These are phyloP conservation scores for Luffa acutangula DNA, from an alignment of 306 rosid species.

Conservation along the genomic window DNA sequence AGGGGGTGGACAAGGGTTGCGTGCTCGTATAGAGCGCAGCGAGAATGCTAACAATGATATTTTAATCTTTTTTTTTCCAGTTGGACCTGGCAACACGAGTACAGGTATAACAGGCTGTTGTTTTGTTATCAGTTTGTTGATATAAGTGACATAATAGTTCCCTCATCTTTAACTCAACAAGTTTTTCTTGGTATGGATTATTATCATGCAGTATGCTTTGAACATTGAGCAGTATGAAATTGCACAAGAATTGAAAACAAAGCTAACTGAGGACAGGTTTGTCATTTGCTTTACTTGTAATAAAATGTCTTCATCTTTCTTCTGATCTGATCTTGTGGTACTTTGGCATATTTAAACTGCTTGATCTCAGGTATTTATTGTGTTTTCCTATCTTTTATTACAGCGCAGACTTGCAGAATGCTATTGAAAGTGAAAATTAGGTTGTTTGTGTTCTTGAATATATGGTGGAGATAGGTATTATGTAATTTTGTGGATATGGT, in stretches of 20 bases:
- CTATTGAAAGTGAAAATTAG: slow-evolving; percentile 67
- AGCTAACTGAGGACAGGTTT: slow-evolving; percentile 70
- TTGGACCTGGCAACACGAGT: slow-evolving; percentile 86
- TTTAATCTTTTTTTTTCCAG: slow-evolving; percentile 79
- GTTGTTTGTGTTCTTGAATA: too few species aligned
- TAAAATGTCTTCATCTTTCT: neutral
- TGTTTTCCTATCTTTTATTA: slow-evolving; percentile 18
- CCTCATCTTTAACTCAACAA: neutral
- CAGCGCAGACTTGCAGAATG: slow-evolving; percentile 76
- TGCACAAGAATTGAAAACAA: slow-evolving; percentile 76
- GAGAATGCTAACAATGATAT: slow-evolving; percentile 84
- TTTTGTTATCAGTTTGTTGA: neutral
- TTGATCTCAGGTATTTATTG: neutral
- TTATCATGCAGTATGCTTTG: slow-evolving; percentile 55
- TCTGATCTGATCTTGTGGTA: neutral
- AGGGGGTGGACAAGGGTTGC: slow-evolving; percentile 54
- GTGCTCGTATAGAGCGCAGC: slow-evolving; percentile 67
- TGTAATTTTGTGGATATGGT: too few species aligned
- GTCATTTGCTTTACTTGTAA: neutral
- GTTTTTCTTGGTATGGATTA: slow-evolving; percentile 17
- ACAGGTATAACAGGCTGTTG: slow-evolving; percentile 40
- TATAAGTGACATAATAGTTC: neutral
- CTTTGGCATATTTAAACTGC: slow-evolving; percentile 1
- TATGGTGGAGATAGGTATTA: too few species aligned
- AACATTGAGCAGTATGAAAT: slow-evolving; percentile 80